These are phyloP conservation scores for Juglanconis sp. DNA, from an alignment of 2,329 filamentous ascomycete species.

Conservation along the genomic window DNA sequence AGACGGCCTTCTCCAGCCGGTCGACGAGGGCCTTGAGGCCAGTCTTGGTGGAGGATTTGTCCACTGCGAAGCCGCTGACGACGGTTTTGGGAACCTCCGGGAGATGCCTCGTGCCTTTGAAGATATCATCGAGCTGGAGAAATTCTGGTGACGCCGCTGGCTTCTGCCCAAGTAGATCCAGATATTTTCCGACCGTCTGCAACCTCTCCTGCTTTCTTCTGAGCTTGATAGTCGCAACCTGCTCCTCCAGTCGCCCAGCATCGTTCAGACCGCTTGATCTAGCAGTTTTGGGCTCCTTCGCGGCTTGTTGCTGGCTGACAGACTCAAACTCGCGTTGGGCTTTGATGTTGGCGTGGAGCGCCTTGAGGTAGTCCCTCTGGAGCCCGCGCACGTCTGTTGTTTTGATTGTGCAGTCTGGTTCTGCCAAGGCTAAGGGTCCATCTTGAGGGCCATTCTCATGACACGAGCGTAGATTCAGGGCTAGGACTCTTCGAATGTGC, in stretches of 20 bases:
- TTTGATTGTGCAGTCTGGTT: constrained; percentile 34
- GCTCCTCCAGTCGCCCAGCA: constrained; percentile 41
- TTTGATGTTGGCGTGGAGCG: constrained; percentile 48
- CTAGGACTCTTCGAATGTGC: constrained; percentile 53
- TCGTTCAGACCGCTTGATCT: not conserved
- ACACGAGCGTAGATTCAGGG: constrained; percentile 50
- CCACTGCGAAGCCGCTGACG: constrained; percentile 46
- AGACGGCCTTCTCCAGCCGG: constrained; percentile 54
- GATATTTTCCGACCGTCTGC: constrained; percentile 45
- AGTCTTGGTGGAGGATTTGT: constrained; percentile 34
- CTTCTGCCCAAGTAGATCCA: constrained; percentile 49
- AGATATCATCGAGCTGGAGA: constrained; percentile 47
- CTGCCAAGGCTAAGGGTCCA: constrained; percentile 48
- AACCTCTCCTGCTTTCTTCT: constrained; percentile 51
- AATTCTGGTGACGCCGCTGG: constrained; percentile 49
- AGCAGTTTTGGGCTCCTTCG: constrained; percentile 24
- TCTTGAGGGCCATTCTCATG: constrained; percentile 40
- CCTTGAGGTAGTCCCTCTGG: constrained; percentile 54
- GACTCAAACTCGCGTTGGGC: constrained; percentile 48
- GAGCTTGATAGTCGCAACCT: constrained; percentile 49
- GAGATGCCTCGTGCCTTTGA: constrained; percentile 39
- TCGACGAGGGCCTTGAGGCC: constrained; percentile 47
- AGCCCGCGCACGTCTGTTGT: constrained; percentile 42
- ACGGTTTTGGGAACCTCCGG: constrained; percentile 52
- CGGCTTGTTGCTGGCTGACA: constrained; percentile 24